Percentiles rank a stretch among this genome's conserved stretches.
phyloP scores from a whole-genome alignment of 208 protist species.

The Endotrypanum monterogeii region DNA sequence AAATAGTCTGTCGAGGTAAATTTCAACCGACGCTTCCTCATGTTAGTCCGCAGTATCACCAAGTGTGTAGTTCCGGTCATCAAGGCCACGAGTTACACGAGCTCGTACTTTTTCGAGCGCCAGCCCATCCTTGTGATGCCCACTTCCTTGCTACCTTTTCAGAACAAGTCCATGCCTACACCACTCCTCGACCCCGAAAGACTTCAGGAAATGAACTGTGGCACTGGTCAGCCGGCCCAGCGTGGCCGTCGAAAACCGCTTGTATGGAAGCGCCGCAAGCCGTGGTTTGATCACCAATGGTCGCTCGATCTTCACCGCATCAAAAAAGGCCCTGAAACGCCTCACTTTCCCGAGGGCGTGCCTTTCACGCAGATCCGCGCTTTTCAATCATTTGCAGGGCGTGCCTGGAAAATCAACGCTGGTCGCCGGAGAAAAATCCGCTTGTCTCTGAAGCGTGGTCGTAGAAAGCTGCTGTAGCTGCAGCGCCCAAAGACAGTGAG shows the following conservation, averaged over 20 bases:
- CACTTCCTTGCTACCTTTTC: conserved; percentile 28
- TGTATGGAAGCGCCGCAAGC: conserved; percentile 91
- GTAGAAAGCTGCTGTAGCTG: conserved; percentile 80
- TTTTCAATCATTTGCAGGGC: conserved; percentile 86
- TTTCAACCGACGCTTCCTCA: not conserved
- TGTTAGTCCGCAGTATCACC: conserved; percentile 31
- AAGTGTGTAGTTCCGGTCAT: conserved; percentile 47
- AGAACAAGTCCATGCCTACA: conserved; percentile 74
- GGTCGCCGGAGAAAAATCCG: conserved; percentile 86
- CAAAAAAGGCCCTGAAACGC: conserved; percentile 84
- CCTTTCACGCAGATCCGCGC: conserved; percentile 87
- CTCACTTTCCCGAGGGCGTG: conserved; percentile 84
- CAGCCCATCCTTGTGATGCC: conserved; percentile 18
- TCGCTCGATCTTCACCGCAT: conserved; percentile 78
- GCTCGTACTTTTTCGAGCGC: conserved; percentile 26
- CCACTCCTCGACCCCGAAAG: conserved; percentile 61
- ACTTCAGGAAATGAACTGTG: conserved; percentile 56
- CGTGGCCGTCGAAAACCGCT: conserved; percentile 78
- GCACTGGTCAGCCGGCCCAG: conserved; percentile 84
- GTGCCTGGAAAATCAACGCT: conserved; percentile 88
- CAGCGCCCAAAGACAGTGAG: not conserved
- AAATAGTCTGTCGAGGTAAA: not conserved
- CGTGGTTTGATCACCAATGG: conserved; percentile 90
- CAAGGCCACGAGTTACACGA: conserved; percentile 56
- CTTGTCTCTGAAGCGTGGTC: conserved; percentile 83